Evolutionary conservation across 345 rosid species (phyloP).

Genomic region (Populus nigra): DNA sequence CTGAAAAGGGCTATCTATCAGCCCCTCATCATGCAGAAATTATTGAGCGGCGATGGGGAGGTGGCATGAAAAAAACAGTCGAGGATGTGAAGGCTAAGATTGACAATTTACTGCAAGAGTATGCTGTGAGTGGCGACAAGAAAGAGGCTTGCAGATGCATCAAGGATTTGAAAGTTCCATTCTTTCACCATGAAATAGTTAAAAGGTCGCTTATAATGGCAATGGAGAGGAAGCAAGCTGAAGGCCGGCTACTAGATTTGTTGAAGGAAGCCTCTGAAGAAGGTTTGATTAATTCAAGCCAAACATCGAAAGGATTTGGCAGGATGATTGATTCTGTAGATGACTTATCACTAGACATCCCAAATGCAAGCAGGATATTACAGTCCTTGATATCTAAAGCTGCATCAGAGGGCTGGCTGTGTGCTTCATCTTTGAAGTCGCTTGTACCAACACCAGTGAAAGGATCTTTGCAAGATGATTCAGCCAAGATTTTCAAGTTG

Average conservation of each 20-base stretch:
- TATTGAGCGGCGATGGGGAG: constrained; percentile 78
- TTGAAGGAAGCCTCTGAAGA: constrained; percentile 62
- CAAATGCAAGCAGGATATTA: constrained; percentile 50
- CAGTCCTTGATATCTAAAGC: constrained; percentile 72
- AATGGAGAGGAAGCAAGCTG: constrained; percentile 62
- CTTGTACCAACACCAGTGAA: constrained; percentile 38
- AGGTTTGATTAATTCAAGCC: constrained; percentile 75
- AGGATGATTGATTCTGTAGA: constrained; percentile 68
- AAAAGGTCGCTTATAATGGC: constrained; percentile 71
- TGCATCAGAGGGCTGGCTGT: constrained; percentile 82
- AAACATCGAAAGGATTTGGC: constrained; percentile 68
- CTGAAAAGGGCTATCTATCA: constrained; percentile 71
- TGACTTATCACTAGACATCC: constrained; percentile 80
- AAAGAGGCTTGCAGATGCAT: constrained; percentile 77
- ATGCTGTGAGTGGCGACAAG: constrained; percentile 64
- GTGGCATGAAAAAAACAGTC: constrained; percentile 68
- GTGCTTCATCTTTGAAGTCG: constrained; percentile 70
- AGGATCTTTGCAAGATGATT: constrained; percentile 38
- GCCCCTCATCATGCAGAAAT: constrained; percentile 77
- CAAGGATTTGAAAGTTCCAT: constrained; percentile 75
- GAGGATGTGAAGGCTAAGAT: constrained; percentile 78
- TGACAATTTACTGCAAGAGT: constrained; percentile 58
- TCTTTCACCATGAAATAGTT: constrained; percentile 85
- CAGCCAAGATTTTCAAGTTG: constrained; percentile 44
- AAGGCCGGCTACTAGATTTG: constrained; percentile 53